Percentiles rank a stretch among this genome's conserved stretches.
Evolutionary conservation across 805 yeast genomes (phyloP).

Genomic region (Metschnikowia henanensis): DNA sequence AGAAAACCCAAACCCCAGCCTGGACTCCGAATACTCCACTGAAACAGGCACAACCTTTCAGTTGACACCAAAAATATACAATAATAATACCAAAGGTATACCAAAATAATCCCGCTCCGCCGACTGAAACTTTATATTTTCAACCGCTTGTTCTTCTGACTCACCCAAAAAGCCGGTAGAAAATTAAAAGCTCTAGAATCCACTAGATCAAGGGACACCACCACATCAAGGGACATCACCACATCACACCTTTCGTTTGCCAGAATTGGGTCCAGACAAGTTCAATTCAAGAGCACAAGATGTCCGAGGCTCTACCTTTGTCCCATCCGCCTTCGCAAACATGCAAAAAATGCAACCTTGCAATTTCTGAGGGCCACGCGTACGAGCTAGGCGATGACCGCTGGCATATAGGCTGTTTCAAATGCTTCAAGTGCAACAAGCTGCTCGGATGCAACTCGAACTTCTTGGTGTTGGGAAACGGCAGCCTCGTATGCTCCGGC

Average conservation of each 20-base stretch:
- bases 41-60: slow-evolving; percentile 5
- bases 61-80: too few species aligned
- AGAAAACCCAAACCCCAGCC: slow-evolving; percentile 9
- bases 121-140: too few species aligned
- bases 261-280: too few species aligned
- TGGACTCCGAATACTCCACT: slow-evolving; percentile 1
- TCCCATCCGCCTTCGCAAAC: slow-evolving; percentile 21
- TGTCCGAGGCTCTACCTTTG: slow-evolving; percentile 8
- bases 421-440: slow-evolving; percentile 80
- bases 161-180: too few species aligned
- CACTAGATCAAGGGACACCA: too few species aligned
- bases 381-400: slow-evolving; percentile 92
- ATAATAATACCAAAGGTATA: too few species aligned
- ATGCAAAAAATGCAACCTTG: slow-evolving; percentile 40
- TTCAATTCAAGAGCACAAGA: not conserved
- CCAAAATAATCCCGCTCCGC: too few species aligned
- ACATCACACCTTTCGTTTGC: too few species aligned
- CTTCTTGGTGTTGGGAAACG: slow-evolving; percentile 90
- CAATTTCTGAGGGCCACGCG: slow-evolving; percentile 88
- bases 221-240: too few species aligned
- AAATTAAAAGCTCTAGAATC: too few species aligned
- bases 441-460: slow-evolving; percentile 85
- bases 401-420: slow-evolving; percentile 94
- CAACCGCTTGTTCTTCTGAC: too few species aligned
- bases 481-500: slow-evolving; percentile 83